A percentile compares a stretch with the other conserved stretches of the same genome.
Evolutionary conservation across 192 early-diverging fungal species (phyloP).

Genomic region (Backusella sp.): DNA sequence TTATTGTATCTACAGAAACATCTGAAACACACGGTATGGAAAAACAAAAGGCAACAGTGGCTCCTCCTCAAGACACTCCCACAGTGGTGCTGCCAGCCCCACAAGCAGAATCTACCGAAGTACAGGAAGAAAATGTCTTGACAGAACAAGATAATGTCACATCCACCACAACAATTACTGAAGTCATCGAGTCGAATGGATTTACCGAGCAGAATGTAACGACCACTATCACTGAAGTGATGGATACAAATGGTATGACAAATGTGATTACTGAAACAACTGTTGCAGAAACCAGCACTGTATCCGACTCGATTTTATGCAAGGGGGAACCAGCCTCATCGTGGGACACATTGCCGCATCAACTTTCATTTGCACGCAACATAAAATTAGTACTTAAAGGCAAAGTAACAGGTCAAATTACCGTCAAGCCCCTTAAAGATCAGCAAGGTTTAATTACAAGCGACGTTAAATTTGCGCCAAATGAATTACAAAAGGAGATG

Average conservation of each 20-base stretch:
- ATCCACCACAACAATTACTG: not conserved
- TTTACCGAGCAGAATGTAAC: not conserved
- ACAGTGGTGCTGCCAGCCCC: not conserved
- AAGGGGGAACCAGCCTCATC: not conserved
- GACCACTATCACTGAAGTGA: not conserved
- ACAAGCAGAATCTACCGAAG: not conserved
- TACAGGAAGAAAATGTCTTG: not conserved
- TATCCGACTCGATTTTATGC: not conserved
- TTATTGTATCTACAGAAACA: not conserved
- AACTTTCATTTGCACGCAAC: not conserved
- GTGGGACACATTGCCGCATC: not conserved
- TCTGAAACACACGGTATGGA: not conserved
- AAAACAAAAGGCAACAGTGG: not conserved
- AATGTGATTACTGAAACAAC: conserved; percentile 1
- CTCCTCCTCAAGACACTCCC: not conserved
- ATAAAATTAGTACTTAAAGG: not conserved
- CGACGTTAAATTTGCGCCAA: not conserved
- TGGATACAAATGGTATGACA: conserved; percentile 5
- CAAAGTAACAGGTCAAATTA: not conserved
- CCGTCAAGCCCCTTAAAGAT: not conserved
- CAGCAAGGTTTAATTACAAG: conserved; percentile 2
- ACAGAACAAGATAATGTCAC: not conserved
- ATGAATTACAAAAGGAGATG: conserved; percentile 4
- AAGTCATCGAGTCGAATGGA: not conserved
- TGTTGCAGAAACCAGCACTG: not conserved